A percentile compares a stretch with the other conserved stretches of the same genome.
Conservation (phyloP, 805 yeast genomes). For the Myxozyma kluyveri region DNA sequence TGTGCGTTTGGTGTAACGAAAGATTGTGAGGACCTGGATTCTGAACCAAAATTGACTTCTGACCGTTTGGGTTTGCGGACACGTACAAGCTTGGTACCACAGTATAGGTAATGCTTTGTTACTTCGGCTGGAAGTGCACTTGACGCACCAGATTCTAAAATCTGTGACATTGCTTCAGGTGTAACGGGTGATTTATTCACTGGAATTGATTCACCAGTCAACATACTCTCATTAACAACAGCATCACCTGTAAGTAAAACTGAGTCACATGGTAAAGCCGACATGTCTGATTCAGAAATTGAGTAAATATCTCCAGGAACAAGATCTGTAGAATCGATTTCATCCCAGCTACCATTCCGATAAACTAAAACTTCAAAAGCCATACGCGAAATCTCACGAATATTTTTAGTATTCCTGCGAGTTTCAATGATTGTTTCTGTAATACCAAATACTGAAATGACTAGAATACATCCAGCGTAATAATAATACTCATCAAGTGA, state of each 20-base stretch:
- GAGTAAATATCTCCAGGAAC: constrained; percentile 97
- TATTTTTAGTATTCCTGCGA: constrained; percentile 56
- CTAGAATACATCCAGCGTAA: constrained; percentile 87
- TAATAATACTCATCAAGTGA: constrained; percentile 86
- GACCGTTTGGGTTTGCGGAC: constrained; percentile 55
- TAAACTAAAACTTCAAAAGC: constrained; percentile 83
- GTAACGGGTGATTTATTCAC: constrained; percentile 75
- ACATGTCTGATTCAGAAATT: constrained; percentile 77
- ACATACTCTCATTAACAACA: constrained; percentile 95
- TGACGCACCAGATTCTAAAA: constrained; percentile 41
- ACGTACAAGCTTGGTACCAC: constrained; percentile 86
- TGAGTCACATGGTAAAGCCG: constrained; percentile 83
- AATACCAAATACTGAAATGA: constrained; percentile 80
- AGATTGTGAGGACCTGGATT: not conserved
- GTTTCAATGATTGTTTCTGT: constrained; percentile 84
- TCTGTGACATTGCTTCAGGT: constrained; percentile 50
- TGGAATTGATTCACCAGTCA: constrained; percentile 98
- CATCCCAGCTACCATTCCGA: constrained; percentile 83
- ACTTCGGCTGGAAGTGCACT: constrained; percentile 61
- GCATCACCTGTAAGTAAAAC: constrained; percentile 86
- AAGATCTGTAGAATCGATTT: constrained; percentile 66
- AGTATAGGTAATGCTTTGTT: constrained; percentile 73
- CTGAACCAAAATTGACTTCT: not conserved
- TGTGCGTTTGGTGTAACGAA: not conserved
- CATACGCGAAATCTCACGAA: constrained; percentile 69